Evolutionary conservation across 805 yeast genomes (phyloP), one percentile per base, ranked within the genome.

Genomic region (Myxozyma sirexii): DNA sequence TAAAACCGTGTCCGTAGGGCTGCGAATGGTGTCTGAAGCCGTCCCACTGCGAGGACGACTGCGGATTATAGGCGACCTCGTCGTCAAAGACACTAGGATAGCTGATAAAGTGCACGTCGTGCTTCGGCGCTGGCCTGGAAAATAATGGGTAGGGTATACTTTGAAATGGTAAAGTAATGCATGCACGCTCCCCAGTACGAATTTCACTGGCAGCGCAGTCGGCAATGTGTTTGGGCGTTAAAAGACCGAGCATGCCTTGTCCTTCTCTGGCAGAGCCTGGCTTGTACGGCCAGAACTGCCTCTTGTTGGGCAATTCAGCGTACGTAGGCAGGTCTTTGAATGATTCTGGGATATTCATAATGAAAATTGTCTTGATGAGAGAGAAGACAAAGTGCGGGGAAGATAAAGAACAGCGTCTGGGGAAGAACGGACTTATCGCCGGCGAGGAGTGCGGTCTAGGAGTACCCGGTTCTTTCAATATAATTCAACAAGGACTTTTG

Each of bases 11-110:
- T 38, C 61, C 59, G 17, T 54, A 49, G 4, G 65, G 68, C 46
- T 71, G 73, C 24, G 65, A 59, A 59, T 66, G 56, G 17, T 52
- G 56, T 31, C 56, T n/a, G 29, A 52, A 63, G 12, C 74, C 74
- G 52, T 71, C 74, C 73, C 74, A 71, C 59, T 71, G 74, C 17
- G 72, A 68, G 23, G 71, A 64, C 13, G 66, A 63, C 59, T 71
- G 74, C 1, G 74, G 72, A 52, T 71, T 71, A 41, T 70, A 51
- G 23, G 31, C 33, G 43, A 63, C 58, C 52, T 68, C 72, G 54
- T 71, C 74, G 57, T 71, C 74, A 43, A 65, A 56, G 23, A 63
- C 55, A 29, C 35, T 33, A 21, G 63, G 60, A 42, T 29, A 52
- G 41, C 33, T 10, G 46, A 43, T 26, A 45, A 38, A 33, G 27